These are phyloP conservation scores for Allantophomopsis cytisporea DNA, from an alignment of 2,329 filamentous ascomycete species.

Conservation along the genomic window DNA sequence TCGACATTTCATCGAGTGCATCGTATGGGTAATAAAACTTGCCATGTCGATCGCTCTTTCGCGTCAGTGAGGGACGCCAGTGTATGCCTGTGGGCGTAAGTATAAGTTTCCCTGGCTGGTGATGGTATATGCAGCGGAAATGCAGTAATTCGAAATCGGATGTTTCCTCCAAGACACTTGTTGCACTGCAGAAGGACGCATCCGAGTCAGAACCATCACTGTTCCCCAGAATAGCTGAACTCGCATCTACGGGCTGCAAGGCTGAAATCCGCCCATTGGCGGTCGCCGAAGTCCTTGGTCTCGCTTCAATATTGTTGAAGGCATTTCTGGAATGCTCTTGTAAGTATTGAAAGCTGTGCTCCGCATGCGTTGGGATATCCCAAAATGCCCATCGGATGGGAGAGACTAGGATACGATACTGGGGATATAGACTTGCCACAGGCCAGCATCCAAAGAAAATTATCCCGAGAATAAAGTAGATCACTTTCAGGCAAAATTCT, in stretches of 20 bases:
- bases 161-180: too few species aligned
- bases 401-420: constrained; percentile 21
- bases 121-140: too few species aligned
- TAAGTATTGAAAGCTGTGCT: constrained; percentile 19
- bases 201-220: too few species aligned
- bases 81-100: too few species aligned
- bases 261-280: too few species aligned
- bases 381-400: constrained; percentile 20
- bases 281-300: not conserved
- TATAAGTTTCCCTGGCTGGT: too few species aligned
- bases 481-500: constrained; percentile 16
- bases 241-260: too few species aligned
- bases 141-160: too few species aligned
- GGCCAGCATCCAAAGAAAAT: constrained; percentile 21
- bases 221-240: too few species aligned
- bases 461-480: constrained; percentile 15
- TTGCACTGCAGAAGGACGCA: too few species aligned
- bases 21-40: constrained; percentile 1
- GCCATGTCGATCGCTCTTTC: too few species aligned
- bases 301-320: constrained; percentile 1
- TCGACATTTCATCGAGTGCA: constrained; percentile 9
- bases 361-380: constrained; percentile 22
- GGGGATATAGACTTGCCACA: constrained; percentile 17
- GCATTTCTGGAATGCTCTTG: constrained; percentile 5
- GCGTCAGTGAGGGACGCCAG: too few species aligned